These are phyloP conservation scores for Calophaca sinica DNA, from an alignment of 306 rosid species.

Conservation along the genomic window DNA sequence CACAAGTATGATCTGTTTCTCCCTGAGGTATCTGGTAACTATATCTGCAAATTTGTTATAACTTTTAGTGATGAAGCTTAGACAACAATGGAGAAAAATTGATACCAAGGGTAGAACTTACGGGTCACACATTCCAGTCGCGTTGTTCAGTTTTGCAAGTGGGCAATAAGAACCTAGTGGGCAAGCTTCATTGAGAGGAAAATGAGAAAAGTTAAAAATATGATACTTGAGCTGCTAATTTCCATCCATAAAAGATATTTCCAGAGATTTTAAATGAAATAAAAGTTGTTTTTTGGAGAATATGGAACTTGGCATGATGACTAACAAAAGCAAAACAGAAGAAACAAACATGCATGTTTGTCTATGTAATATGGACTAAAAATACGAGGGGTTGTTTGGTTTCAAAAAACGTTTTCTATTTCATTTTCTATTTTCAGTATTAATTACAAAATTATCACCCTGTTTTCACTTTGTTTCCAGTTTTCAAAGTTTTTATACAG, in stretches of 20 bases:
- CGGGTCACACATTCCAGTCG: conserved; percentile 83
- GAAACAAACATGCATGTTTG: conserved; percentile 11
- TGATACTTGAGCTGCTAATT: background rate
- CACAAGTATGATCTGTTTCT: conserved; percentile 68
- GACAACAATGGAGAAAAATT: conserved; percentile 33
- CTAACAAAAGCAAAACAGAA: background rate
- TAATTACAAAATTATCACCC: too few species aligned
- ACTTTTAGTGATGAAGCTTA: conserved; percentile 17
- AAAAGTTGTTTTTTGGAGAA: background rate
- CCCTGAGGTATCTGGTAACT: conserved; percentile 79
- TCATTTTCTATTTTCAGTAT: too few species aligned
- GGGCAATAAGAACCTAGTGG: conserved; percentile 89
- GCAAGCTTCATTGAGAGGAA: conserved; percentile 71
- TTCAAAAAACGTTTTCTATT: too few species aligned
- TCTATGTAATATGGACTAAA: conserved; percentile 14
- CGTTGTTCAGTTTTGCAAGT: conserved; percentile 56
- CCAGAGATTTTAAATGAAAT: conserved; percentile 20
- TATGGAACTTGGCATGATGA: conserved; percentile 16
- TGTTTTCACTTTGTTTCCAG: too few species aligned
- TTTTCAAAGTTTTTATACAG: too few species aligned
- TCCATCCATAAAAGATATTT: conserved; percentile 2
- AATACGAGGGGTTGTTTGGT: too few species aligned
- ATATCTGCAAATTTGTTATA: conserved; percentile 63
- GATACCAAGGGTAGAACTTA: conserved; percentile 53
- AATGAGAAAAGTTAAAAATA: conserved; percentile 32